A percentile compares a stretch with the other conserved stretches of the same genome.
phyloP scores from a whole-genome alignment of 2,329 filamentous ascomycete species.

The Rosellinia necatrix region DNA sequence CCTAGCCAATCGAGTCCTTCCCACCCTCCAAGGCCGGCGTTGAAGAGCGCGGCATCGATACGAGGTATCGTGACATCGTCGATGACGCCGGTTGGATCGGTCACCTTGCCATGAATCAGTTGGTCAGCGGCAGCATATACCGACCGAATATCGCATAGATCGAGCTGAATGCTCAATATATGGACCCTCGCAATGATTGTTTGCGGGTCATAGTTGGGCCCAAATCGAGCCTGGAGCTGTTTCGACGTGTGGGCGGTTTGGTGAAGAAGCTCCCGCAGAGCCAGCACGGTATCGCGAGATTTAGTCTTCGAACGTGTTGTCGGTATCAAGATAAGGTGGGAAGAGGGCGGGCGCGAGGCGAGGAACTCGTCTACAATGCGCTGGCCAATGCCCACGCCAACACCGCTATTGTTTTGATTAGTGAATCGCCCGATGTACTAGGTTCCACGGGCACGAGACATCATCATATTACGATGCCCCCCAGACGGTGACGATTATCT shows the following conservation, averaged over 20 bases:
- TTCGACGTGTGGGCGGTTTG: slow-evolving; percentile 49
- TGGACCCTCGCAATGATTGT: slow-evolving; percentile 58
- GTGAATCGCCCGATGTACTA: neutral
- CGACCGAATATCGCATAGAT: slow-evolving; percentile 62
- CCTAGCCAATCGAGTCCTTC: slow-evolving; percentile 71
- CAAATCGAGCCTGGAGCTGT: slow-evolving; percentile 45
- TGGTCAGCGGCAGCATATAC: slow-evolving; percentile 55
- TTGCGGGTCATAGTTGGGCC: slow-evolving; percentile 46
- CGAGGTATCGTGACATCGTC: slow-evolving; percentile 62
- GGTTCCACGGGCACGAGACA: neutral
- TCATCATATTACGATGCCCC: too few relatives aligned
- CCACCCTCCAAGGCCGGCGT: slow-evolving; percentile 90
- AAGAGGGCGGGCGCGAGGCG: slow-evolving; percentile 63
- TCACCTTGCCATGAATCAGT: slow-evolving; percentile 51
- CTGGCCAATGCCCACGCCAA: slow-evolving; percentile 82
- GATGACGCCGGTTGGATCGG: slow-evolving; percentile 47
- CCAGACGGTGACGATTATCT: neutral
- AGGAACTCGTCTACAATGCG: slow-evolving; percentile 92
- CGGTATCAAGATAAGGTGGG: slow-evolving; percentile 78
- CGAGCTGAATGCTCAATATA: slow-evolving; percentile 61
- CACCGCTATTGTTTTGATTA: slow-evolving; percentile 62
- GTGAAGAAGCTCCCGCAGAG: slow-evolving; percentile 66
- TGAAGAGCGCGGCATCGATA: slow-evolving; percentile 80
- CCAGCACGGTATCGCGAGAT: slow-evolving; percentile 70
- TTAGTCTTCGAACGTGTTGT: slow-evolving; percentile 80